These are phyloP conservation scores for Aschersonia sp. DNA, from an alignment of 2,329 filamentous ascomycete species.

Conservation along the genomic window DNA sequence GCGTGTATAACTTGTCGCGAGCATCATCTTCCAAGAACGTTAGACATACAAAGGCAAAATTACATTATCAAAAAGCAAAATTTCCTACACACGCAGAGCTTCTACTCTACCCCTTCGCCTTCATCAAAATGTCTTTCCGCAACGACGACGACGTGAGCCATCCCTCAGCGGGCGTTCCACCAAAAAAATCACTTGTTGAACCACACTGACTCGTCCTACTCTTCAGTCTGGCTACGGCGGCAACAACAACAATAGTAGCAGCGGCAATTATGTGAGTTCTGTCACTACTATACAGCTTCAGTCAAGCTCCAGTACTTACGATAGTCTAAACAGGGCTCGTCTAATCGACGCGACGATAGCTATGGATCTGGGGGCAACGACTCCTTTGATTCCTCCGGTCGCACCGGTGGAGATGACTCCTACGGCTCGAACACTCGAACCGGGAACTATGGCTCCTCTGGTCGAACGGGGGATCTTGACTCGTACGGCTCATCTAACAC, in stretches of 20 bases:
- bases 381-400: conserved; percentile 9
- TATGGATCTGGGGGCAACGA: conserved; percentile 7
- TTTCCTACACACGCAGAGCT: neutral
- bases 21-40: too few species aligned
- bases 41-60: too few species aligned
- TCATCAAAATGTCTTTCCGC: conserved; percentile 29
- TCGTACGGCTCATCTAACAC: neutral
- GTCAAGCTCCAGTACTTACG: neutral
- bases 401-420: conserved; percentile 6
- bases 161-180: too few species aligned
- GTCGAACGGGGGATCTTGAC: conserved; percentile 1
- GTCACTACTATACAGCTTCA: too few species aligned
- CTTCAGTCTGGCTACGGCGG: conserved; percentile 13
- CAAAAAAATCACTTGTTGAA: neutral
- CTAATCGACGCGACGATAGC: conserved; percentile 9
- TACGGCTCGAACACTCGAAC: conserved; percentile 5
- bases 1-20: too few species aligned
- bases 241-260: conserved; percentile 13
- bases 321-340: conserved; percentile 4
- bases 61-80: too few species aligned
- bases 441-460: neutral
- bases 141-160: conserved; percentile 22
- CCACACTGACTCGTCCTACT: neutral
- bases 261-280: neutral
- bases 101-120: neutral